Percentiles rank a stretch among this genome's conserved stretches.
These are phyloP conservation scores for Penicillium sumatraense DNA, from an alignment of 2,329 filamentous ascomycete species.

Conservation along the genomic window DNA sequence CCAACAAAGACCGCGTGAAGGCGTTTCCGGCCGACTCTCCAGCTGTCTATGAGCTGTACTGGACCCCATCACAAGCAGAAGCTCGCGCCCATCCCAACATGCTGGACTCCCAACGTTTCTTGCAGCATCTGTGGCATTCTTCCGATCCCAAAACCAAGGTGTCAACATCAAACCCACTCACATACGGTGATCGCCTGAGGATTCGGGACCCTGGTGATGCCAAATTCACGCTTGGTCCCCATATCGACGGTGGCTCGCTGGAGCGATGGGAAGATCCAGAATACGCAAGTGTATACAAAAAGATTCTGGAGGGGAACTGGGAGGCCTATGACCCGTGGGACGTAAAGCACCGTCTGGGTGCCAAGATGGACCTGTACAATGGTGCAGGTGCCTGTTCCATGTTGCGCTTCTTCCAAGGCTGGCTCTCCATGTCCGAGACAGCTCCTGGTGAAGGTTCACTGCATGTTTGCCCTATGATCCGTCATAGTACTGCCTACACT, in stretches of 20 bases:
- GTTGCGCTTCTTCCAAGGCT: conserved; percentile 89
- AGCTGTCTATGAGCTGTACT: conserved; percentile 77
- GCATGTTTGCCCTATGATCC: conserved; percentile 77
- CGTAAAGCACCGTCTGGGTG: conserved; percentile 68
- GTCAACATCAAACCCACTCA: conserved; percentile 63
- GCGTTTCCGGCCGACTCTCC: conserved; percentile 70
- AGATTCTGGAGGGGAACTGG: conserved; percentile 76
- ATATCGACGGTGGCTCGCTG: conserved; percentile 74
- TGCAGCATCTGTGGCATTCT: conserved; percentile 69
- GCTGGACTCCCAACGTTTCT: conserved; percentile 62
- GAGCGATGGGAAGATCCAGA: conserved; percentile 75
- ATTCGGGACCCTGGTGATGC: conserved; percentile 74
- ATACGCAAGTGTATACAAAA: conserved; percentile 74
- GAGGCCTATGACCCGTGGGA: conserved; percentile 85
- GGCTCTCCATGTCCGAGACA: conserved; percentile 76
- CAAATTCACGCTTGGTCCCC: conserved; percentile 72
- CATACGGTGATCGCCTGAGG: conserved; percentile 73
- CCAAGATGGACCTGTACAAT: conserved; percentile 75
- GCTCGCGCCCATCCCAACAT: conserved; percentile 71
- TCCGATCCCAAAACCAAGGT: conserved; percentile 52
- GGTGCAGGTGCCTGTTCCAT: conserved; percentile 81
- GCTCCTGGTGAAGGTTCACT: conserved; percentile 78
- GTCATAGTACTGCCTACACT: conserved; percentile 76
- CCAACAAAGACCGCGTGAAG: conserved; percentile 58
- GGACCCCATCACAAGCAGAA: conserved; percentile 70